A percentile compares a stretch with the other conserved stretches of the same genome.
These are phyloP conservation scores for Pseudogymnoascus sp. DNA, from an alignment of 2,329 filamentous ascomycete genomes.

Conservation along the genomic window DNA sequence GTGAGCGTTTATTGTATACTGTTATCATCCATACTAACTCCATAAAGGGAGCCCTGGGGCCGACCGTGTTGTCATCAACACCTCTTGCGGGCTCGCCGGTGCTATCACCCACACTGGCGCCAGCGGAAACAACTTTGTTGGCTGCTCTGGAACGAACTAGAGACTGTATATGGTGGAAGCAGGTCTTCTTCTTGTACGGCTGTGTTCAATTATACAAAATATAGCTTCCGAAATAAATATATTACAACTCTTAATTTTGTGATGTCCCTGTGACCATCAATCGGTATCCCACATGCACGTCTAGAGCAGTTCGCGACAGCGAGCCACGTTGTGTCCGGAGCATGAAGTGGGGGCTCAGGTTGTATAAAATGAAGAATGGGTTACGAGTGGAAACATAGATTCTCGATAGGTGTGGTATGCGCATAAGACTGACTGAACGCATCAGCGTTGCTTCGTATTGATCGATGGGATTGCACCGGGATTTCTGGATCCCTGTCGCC, in stretches of 20 bases:
- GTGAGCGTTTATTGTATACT: slow-evolving; percentile 30
- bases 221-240: background rate
- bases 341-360: background rate
- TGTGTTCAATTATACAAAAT: background rate
- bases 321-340: background rate
- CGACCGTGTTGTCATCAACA: slow-evolving; percentile 58
- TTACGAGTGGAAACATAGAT: background rate
- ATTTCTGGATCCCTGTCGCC: background rate
- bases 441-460: background rate
- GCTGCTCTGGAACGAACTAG: slow-evolving; percentile 34
- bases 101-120: slow-evolving; percentile 64
- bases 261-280: background rate
- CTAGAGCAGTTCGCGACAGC: background rate
- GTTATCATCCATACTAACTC: slow-evolving; percentile 9
- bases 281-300: background rate
- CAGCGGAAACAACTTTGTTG: slow-evolving; percentile 58
- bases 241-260: background rate
- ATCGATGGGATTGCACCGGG: background rate
- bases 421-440: background rate
- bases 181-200: background rate
- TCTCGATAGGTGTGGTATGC: background rate
- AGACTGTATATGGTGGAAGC: background rate
- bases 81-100: slow-evolving; percentile 46
- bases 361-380: background rate
- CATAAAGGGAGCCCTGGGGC: slow-evolving; percentile 50